Evolutionary conservation across 345 rosid species (phyloP), one percentile per base, ranked within the genome.

Genomic region (Iberis pinnata): DNA sequence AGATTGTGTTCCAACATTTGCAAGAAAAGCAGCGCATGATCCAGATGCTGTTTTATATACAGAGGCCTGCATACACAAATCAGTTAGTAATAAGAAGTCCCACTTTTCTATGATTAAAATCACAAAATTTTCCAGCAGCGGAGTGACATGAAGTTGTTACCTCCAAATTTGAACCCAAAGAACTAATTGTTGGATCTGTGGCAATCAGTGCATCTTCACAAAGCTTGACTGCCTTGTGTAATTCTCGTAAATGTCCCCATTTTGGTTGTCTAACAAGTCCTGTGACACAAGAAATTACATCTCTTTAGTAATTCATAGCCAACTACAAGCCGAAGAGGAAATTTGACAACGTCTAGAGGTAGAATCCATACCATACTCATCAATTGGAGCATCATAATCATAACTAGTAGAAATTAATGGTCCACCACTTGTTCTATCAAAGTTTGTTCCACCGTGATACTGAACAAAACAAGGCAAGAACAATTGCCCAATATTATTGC

Each of bases 401-500:
- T 90, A 90, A 64, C 88, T 84, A 59, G 98, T 90, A 41, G 92
- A 33, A 55, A 90, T 90, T 39, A 90, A 87, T 11, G 98, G 98
- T 73, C 98, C 98, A 59, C 98, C 98, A 38, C 73, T 47, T 32
- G 71, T 65, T 54, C 81, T 80, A 49, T 69, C 98, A 46, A 90
- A 90, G 78, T 90, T 90, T 43, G 98, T 87, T 55, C 98, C 98
- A 42, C 98, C 98, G 18, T 90, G 95, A 68, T 90, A 90, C 98
- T 90, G 67, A 50, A 53, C 44, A 49, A 49, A 12, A 37, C 17
- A 44, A 66, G 43, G 50, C 61, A 56, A 62, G 70, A 49, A 12
- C 58, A 61, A 43, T 44, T 47, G n/a, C n/a, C n/a, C 49, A 9
- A 16, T 15, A 12, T 10, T 50, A 19, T 31, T 19, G 18, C 25